Base-by-base conservation (phyloP, 2,329 filamentous ascomycete genomes). In the Colletotrichum musae region DNA sequence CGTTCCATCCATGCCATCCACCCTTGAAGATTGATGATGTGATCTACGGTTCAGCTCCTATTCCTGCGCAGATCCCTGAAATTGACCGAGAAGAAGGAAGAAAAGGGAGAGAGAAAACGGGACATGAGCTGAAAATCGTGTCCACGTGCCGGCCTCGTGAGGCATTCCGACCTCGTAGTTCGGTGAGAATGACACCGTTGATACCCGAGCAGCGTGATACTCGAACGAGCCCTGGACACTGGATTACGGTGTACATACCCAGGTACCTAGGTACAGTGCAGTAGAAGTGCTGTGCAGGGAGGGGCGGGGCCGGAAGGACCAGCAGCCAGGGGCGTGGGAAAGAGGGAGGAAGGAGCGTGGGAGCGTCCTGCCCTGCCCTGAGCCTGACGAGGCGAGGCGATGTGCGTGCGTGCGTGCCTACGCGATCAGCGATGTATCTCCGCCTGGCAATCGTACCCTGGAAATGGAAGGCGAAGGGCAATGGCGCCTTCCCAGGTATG, bases 81-180 rank as follows among this genome's bases (percentile, higher is more conserved):
- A 6, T 36, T 6, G 32, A 36, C 32, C 32, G 32, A 36, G n/a
- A 58, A 45, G n/a, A 45, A 47, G 41, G 32, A 16, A 41, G 21
- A 50, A 54, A 53, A 47, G 48, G 18, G 36, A 41, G 26, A 48
- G 43, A 36, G 39, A 26, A 54, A 18, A 41, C 50, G 21, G 52
- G 58, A 41, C 52, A 26, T 16, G 43, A 15, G 51, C 21, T 53
- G 36, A 15, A 18, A 15, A 43, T 41, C 9, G 26, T 28, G 24
- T 28, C 45, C 64, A 67, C 52, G 64, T 67, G 64, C 64, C 32
- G 9, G 18, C 28, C 52, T 32, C 41, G 60, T 57, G 52, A 63
- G 57, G 58, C 45, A 45, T 39, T 21, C 10, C n/a, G 41, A 24
- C 45, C 21, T 10, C 26, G 47, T 18, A 47, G 2, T 52, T 60